phyloP scores from a whole-genome alignment of 805 yeast species.

The Suhomyces faveliae region DNA sequence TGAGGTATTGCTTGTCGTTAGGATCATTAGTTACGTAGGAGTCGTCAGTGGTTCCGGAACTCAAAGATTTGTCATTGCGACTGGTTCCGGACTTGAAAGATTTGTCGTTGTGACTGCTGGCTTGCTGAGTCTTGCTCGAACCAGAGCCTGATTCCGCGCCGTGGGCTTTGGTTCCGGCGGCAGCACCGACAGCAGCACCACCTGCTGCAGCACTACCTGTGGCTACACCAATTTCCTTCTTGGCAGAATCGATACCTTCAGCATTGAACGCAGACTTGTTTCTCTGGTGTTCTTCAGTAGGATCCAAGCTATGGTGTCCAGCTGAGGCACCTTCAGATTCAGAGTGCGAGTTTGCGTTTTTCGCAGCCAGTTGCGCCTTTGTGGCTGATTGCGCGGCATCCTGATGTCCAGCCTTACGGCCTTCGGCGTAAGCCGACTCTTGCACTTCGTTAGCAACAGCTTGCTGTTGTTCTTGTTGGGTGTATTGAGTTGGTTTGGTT shows the following conservation, averaged over 20 bases:
- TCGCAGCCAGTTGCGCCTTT: conserved; percentile 1
- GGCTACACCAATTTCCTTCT: conserved; percentile 8
- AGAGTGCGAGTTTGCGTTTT: neutral
- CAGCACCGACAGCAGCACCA: conserved; percentile 13
- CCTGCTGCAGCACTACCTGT: conserved; percentile 16
- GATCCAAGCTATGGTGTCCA: conserved; percentile 16
- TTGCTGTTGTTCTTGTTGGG: conserved; percentile 13
- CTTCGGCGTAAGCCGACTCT: conserved; percentile 12
- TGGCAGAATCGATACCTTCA: conserved; percentile 24
- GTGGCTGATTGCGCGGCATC: conserved; percentile 17
- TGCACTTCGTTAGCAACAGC: conserved; percentile 7
- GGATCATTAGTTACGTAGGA: neutral
- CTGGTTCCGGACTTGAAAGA: neutral
- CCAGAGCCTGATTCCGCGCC: neutral
- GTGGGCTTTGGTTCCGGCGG: conserved; percentile 8
- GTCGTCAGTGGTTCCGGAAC: conserved; percentile 2
- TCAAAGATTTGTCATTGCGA: neutral
- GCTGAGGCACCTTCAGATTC: neutral
- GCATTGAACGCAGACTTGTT: conserved; percentile 35
- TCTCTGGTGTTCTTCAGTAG: conserved; percentile 22
- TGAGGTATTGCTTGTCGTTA: conserved; percentile 1
- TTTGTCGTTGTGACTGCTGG: conserved; percentile 1
- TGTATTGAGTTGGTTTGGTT: conserved; percentile 22
- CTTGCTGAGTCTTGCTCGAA: neutral
- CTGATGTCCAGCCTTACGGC: conserved; percentile 14